A percentile compares a stretch with the other conserved stretches of the same genome.
Evolutionary conservation across 441 rosid genomes (phyloP).

Genomic region (Arabidopsis lyrata): DNA sequence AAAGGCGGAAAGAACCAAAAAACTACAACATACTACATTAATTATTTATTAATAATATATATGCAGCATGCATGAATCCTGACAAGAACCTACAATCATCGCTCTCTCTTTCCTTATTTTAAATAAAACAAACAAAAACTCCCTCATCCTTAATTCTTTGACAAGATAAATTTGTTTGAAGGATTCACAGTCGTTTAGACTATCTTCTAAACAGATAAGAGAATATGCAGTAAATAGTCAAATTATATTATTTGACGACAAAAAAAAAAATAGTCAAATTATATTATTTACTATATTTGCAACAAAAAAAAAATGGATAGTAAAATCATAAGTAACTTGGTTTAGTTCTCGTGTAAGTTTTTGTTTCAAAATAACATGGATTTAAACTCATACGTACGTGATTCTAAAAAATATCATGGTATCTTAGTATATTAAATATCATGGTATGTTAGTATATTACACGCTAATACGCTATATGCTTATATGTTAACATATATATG

Average conservation of each 20-base stretch:
- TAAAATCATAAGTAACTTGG: neutral
- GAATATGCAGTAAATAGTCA: neutral
- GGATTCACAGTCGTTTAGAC: neutral
- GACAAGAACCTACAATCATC: slow-evolving; percentile 34
- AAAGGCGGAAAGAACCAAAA: slow-evolving; percentile 11
- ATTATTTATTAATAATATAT: slow-evolving; percentile 18
- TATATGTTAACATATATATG: neutral
- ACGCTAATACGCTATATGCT: neutral
- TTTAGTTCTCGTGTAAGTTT: neutral
- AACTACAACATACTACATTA: slow-evolving; percentile 17
- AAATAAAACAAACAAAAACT: neutral
- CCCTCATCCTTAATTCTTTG: neutral
- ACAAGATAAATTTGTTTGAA: slow-evolving; percentile 16
- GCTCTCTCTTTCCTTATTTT: neutral
- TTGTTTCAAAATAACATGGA: neutral
- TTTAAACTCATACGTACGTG: neutral
- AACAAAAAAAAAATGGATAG: neutral
- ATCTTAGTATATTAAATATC: neutral
- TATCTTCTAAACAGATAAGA: neutral
- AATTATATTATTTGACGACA: too few relatives aligned
- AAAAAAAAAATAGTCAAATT: neutral
- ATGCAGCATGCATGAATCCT: slow-evolving; percentile 30
- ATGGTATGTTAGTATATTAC: neutral
- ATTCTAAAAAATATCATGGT: neutral
- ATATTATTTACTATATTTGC: neutral